Percentiles rank a stretch among this genome's conserved stretches.
Conservation (phyloP, 495 filamentous ascomycete species). For the Evansstolkia leycettana region DNA sequence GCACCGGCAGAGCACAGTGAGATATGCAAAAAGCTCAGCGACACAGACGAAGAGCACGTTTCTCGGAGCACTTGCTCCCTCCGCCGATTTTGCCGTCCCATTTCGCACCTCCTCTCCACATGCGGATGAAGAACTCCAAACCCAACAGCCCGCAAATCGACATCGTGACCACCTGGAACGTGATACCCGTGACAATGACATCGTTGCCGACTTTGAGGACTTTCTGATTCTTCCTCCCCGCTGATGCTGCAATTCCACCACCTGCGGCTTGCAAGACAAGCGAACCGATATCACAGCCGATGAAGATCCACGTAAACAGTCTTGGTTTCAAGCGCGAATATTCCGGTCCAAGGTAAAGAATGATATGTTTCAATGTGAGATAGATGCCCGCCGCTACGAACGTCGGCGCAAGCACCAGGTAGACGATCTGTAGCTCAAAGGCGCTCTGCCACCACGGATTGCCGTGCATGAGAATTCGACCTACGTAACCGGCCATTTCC, state of each 20-base stretch:
- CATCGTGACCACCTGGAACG: conserved; percentile 56
- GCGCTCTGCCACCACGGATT: conserved; percentile 48
- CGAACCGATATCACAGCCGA: conserved; percentile 52
- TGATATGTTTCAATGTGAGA: conserved; percentile 53
- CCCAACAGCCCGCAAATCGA: conserved; percentile 39
- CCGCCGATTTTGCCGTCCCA: conserved; percentile 5
- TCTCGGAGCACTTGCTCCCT: conserved; percentile 12
- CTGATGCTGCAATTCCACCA: conserved; percentile 46
- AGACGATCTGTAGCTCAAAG: conserved; percentile 57
- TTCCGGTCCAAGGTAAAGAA: conserved; percentile 39
- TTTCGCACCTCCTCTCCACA: conserved; percentile 21
- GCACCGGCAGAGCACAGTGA: conserved; percentile 51
- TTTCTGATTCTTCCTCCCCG: conserved; percentile 13
- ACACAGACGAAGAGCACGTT: conserved; percentile 40
- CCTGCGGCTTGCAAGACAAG: conserved; percentile 53
- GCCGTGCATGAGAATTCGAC: conserved; percentile 42
- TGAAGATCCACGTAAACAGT: conserved; percentile 57
- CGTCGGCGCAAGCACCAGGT: conserved; percentile 53
- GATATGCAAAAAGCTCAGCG: conserved; percentile 42
- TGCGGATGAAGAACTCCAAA: conserved; percentile 36
- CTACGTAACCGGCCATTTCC: conserved; percentile 45
- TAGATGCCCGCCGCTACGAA: conserved; percentile 56
- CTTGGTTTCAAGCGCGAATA: conserved; percentile 44
- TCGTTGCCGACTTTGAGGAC: conserved; percentile 37
- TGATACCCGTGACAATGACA: conserved; percentile 60